Evolutionary conservation across 495 filamentous ascomycete species (phyloP), one percentile per base, ranked within the genome.

Genomic region (Thermochaetoides thermophila): DNA sequence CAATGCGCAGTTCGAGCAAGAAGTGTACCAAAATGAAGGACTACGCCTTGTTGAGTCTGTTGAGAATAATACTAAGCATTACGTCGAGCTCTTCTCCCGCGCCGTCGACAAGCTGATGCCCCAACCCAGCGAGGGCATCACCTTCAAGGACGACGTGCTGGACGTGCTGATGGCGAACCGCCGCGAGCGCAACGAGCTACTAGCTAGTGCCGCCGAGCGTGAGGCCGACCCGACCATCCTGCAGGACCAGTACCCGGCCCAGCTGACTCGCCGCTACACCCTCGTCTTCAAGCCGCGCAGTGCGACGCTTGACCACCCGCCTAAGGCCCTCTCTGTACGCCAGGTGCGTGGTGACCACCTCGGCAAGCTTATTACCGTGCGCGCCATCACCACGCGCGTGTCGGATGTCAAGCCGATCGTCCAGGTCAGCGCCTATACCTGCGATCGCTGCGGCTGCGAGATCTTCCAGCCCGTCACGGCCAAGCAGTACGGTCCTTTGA

Each of bases 401-500:
- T 93, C 87, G 2, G 89, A 97, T 50, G 89, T 97, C 38, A 97
- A 97, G 63, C 89, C 89, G 20, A 74, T 89, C n/a, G 82, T 94
- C 14, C 76, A 84, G 44, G 91, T 97, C 39, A 92, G 92, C 53
- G 91, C 91, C 22, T 97, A 96, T 53, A 85, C 85, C 17, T 97
- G 89, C 59, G 89, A 97, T 50, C 75, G 84, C 31, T 97, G 89
- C 47, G 89, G 89, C 27, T 84, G 76, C 48, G 91, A 97, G 56
- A 84, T 96, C 48, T 97, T 97, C 69, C 89, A 97, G 56, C 87
- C 92, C 11, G 71, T 97, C 50, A 81, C 77, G 19, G 79, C 82
- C 30, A 94, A 86, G 60, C 81, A 87, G 45, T 97, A 80, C 50
- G 71, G 76, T 7, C 89, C 89, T 3, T 67, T 96, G 41, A 69